Evolutionary conservation across 768 basidiomycete species (phyloP), one percentile per base, ranked within the genome.

Genomic region (Russula foetens): DNA sequence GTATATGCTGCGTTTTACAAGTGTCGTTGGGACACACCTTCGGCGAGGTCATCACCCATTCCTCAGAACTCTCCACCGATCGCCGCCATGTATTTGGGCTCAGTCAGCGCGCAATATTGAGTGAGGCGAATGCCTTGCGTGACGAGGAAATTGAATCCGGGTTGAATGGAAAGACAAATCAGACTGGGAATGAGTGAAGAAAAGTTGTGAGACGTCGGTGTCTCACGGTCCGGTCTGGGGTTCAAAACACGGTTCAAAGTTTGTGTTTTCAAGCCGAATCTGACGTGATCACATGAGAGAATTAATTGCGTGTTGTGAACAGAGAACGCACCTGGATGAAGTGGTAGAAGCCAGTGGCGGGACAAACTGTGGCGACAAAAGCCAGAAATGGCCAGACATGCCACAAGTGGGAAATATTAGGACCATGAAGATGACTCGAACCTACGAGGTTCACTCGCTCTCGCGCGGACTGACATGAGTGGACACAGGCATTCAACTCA

Each of bases 221-320:
- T 47, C 60, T 51, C 39, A 54, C 60, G 7, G 51, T 62, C 28
- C 65, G 53, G 17, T 54, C 67, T 57, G 70, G 73, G 55, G 65
- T 66, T 9, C 63, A 68, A 60, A 73, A n/a, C n/a, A n/a, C n/a
- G n/a, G n/a, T n/a, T n/a, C n/a, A n/a, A n/a, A 86, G 66, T 85
- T 77, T 17, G 81, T 84, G 69, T 85, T 86, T 68, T 85, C 84
- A 39, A 86, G 72, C 81, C 81, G 84, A 58, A 85, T 82, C 65
- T 78, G 69, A 26, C 2, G 39, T 35, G n/a, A n/a, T 4, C 28
- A n/a, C 17, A 26, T 31, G 26, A 41, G 23, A n/a, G 23, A 39
- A 43, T 24, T 19, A 41, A 46, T 17, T 28, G 26, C 19, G 23
- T 21, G 12, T 26, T 1, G 5, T 41, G 4, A 17, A 17, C 14